Conservation (phyloP, 2,329 filamentous ascomycete genomes). For the Orbilia quercus region DNA sequence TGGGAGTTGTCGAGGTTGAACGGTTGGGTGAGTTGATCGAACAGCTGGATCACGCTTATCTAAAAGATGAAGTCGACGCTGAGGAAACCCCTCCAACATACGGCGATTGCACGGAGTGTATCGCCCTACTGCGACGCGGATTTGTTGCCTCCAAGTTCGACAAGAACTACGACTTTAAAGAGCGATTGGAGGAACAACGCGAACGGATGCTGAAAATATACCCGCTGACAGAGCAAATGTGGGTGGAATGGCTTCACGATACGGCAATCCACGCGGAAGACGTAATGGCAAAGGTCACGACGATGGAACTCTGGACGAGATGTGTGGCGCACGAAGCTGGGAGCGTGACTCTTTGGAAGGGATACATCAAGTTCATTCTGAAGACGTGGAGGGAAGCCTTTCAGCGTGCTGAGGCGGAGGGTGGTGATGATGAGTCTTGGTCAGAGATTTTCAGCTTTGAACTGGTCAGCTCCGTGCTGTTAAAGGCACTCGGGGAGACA, state of each 20-base stretch:
- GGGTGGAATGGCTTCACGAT: conserved; percentile 81
- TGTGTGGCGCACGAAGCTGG: conserved; percentile 77
- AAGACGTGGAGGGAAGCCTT: conserved; percentile 72
- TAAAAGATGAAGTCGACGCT: conserved; percentile 41
- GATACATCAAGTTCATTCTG: conserved; percentile 82
- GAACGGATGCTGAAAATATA: conserved; percentile 58
- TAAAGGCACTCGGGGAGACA: conserved; percentile 76
- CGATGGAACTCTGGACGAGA: conserved; percentile 78
- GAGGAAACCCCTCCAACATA: conserved; percentile 43
- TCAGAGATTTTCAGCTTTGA: conserved; percentile 78
- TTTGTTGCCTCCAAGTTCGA: conserved; percentile 49
- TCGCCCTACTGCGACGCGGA: conserved; percentile 44
- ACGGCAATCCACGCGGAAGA: conserved; percentile 71
- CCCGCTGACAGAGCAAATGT: conserved; percentile 72
- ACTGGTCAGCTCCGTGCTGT: conserved; percentile 75
- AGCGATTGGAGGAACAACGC: conserved; percentile 58
- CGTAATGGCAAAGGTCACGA: conserved; percentile 74
- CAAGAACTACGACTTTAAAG: conserved; percentile 47
- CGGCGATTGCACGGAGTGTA: conserved; percentile 45
- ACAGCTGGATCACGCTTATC: conserved; percentile 42
- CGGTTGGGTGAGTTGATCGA: conserved; percentile 46
- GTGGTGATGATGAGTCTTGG: conserved; percentile 55
- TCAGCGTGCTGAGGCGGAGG: conserved; percentile 64
- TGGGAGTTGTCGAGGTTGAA: conserved; percentile 41
- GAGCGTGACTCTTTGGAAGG: conserved; percentile 78